Conservation (phyloP, 2,329 filamentous ascomycete species). For the Blastomyces gilchristii region DNA sequence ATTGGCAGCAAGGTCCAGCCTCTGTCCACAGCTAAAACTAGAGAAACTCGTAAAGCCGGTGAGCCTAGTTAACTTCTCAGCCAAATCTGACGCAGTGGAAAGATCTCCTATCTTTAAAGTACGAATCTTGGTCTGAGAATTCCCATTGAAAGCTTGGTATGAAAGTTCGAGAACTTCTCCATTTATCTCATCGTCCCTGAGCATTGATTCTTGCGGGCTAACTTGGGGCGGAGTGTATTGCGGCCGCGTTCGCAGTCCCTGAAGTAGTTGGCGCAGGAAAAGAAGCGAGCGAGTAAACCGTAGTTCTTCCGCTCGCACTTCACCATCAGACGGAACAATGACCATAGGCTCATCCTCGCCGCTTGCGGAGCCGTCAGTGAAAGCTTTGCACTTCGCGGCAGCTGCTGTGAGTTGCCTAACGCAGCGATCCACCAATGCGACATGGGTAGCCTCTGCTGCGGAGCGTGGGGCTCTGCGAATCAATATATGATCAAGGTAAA, state of each 20-base stretch:
- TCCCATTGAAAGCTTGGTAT: constrained; percentile 63
- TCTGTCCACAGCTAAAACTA: constrained; percentile 58
- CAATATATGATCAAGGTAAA: constrained; percentile 53
- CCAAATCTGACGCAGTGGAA: constrained; percentile 60
- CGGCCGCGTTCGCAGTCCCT: constrained; percentile 40
- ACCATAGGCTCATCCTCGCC: constrained; percentile 47
- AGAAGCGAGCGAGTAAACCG: constrained; percentile 59
- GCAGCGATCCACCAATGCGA: constrained; percentile 63
- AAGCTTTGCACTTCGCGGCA: constrained; percentile 47
- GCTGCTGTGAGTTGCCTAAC: constrained; percentile 57
- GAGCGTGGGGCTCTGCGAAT: constrained; percentile 35
- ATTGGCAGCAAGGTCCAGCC: constrained; percentile 51
- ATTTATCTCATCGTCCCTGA: constrained; percentile 43
- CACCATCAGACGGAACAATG: constrained; percentile 40
- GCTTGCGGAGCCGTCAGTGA: constrained; percentile 34
- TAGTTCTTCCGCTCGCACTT: constrained; percentile 47
- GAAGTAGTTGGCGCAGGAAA: constrained; percentile 57
- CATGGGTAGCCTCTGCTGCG: constrained; percentile 50
- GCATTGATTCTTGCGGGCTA: constrained; percentile 48
- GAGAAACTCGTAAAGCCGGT: constrained; percentile 70
- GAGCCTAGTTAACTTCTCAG: constrained; percentile 54
- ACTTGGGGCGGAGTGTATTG: constrained; percentile 54
- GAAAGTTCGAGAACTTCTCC: constrained; percentile 58
- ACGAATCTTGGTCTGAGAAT: constrained; percentile 49
- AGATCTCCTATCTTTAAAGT: constrained; percentile 55